A percentile compares a stretch with the other conserved stretches of the same genome.
These are phyloP conservation scores for Mycena vulgaris DNA, from an alignment of 768 basidiomycete genomes.

Conservation along the genomic window DNA sequence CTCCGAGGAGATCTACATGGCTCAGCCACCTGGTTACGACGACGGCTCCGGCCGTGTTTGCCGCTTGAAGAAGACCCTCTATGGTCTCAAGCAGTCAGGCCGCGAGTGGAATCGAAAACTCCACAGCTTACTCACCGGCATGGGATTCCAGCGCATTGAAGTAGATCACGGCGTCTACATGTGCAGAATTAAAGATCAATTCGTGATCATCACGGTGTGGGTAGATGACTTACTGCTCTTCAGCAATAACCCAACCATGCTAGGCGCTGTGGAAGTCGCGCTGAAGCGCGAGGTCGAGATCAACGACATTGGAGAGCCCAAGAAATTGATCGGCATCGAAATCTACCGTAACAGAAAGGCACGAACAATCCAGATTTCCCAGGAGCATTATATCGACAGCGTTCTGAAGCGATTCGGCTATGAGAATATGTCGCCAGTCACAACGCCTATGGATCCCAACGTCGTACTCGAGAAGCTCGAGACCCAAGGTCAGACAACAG, in stretches of 20 bases:
- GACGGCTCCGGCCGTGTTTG: neutral
- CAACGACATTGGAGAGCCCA: conserved; percentile 6
- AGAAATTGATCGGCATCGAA: conserved; percentile 1
- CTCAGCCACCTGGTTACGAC: too few relatives aligned
- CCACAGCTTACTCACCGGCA: neutral
- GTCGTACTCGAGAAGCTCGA: neutral
- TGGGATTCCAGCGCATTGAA: neutral
- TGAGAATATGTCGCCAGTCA: neutral
- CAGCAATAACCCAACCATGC: too few relatives aligned
- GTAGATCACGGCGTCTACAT: conserved; percentile 5
- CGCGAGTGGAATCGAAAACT: conserved; percentile 17
- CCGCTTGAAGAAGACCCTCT: neutral
- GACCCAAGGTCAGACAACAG: neutral
- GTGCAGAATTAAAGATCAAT: neutral
- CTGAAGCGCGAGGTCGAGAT: too few relatives aligned
- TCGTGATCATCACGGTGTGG: too few relatives aligned
- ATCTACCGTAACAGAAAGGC: neutral
- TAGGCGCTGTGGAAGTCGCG: too few relatives aligned
- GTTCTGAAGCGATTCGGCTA: conserved; percentile 6
- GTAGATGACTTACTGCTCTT: too few relatives aligned
- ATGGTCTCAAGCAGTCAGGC: conserved; percentile 11
- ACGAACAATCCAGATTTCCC: too few relatives aligned
- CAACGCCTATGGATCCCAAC: neutral
- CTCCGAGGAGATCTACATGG: too few relatives aligned
- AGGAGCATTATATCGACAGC: neutral